These are phyloP conservation scores for Botrytis aclada DNA, from an alignment of 2,329 filamentous ascomycete species.

Conservation along the genomic window DNA sequence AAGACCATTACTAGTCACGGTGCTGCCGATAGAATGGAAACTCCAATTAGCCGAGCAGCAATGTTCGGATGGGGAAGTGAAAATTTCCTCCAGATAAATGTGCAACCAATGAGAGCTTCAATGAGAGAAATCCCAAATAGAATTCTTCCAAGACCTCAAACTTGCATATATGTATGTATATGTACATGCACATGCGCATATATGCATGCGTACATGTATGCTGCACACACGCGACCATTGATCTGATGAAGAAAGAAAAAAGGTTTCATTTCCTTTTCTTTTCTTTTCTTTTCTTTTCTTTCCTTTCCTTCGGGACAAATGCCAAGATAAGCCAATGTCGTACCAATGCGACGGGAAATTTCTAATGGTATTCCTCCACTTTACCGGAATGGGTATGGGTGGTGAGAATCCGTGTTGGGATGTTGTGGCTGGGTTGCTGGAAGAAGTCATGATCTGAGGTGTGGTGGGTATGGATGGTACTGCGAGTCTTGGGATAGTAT, in stretches of 20 bases:
- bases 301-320: not conserved
- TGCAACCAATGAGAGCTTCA: not conserved
- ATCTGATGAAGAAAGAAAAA: not conserved
- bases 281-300: too few relatives aligned
- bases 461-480: not conserved
- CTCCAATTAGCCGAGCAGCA: not conserved
- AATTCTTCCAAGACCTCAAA: not conserved
- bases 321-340: not conserved
- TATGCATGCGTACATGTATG: not conserved
- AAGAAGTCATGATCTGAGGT: not conserved
- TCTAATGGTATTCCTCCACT: not conserved
- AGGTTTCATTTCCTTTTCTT: too few relatives aligned
- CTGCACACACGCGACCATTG: not conserved
- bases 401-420: not conserved
- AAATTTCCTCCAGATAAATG: not conserved
- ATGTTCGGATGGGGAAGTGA: not conserved
- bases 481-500: not conserved
- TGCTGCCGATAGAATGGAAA: not conserved
- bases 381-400: not conserved
- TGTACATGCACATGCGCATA: not conserved
- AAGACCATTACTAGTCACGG: not conserved
- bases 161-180: not conserved
- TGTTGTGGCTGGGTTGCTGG: not conserved
- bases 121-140: not conserved
- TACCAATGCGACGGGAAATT: not conserved